Conservation (phyloP, 1,284 basidiomycete genomes). For the Irpex sp. region DNA sequence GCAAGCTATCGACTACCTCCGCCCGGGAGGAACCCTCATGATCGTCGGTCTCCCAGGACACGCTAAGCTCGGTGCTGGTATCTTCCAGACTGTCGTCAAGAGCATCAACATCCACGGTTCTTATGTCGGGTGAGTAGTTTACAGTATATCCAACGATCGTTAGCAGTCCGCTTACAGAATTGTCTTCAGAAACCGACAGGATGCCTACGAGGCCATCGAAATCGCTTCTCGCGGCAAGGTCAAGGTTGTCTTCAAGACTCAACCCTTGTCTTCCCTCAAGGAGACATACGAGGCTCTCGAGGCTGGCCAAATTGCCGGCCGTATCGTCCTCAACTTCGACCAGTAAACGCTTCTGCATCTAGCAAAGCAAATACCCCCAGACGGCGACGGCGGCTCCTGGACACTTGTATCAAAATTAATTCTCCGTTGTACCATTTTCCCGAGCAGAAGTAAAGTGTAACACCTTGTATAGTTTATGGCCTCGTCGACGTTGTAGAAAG, state of each 20-base stretch:
- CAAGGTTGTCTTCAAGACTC: constrained; percentile 53
- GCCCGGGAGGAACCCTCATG: constrained; percentile 68
- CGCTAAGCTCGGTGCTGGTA: constrained; percentile 60
- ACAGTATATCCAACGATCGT: not conserved
- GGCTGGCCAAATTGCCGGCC: constrained; percentile 54
- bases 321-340: constrained; percentile 57
- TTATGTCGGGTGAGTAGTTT: constrained; percentile 52
- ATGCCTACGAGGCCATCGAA: constrained; percentile 71
- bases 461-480: not conserved
- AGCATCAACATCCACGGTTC: constrained; percentile 68
- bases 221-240: constrained; percentile 75
- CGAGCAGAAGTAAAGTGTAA: not conserved
- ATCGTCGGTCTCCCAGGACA: constrained; percentile 72
- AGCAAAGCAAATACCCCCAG: not conserved
- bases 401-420: not conserved
- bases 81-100: constrained; percentile 79
- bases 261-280: constrained; percentile 51
- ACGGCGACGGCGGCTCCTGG: not conserved
- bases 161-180: not conserved
- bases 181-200: constrained; percentile 55
- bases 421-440: not conserved
- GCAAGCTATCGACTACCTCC: constrained; percentile 73
- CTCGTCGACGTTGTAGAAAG: not conserved
- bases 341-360: constrained; percentile 15
- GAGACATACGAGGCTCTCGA: constrained; percentile 56